phyloP scores from a whole-genome alignment of 2,329 filamentous ascomycete species.

The Curvularia verruculosa region DNA sequence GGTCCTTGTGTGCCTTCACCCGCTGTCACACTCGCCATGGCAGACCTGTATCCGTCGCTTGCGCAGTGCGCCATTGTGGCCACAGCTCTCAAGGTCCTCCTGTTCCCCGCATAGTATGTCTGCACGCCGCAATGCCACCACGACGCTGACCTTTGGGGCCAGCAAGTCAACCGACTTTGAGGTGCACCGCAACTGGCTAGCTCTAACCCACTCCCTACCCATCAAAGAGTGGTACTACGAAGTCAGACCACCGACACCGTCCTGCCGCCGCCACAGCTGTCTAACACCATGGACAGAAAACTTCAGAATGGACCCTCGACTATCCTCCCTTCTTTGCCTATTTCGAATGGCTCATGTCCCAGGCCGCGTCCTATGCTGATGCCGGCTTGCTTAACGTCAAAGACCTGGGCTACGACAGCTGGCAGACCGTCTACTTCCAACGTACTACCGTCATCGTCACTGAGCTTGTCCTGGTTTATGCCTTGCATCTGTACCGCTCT shows the following conservation, averaged over 20 bases:
- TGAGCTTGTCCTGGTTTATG: conserved; percentile 83
- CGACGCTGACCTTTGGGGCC: conserved; percentile 37
- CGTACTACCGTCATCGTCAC: conserved; percentile 83
- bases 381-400: conserved; percentile 80
- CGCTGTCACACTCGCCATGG: conserved; percentile 60
- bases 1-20: conserved; percentile 30
- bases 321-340: conserved; percentile 98
- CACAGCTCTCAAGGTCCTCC: conserved; percentile 85
- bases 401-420: conserved; percentile 85
- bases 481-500: conserved; percentile 73
- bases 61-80: conserved; percentile 85
- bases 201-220: conserved; percentile 88
- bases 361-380: conserved; percentile 77
- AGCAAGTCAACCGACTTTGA: conserved; percentile 99
- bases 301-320: conserved; percentile 99
- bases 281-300: conserved; percentile 62
- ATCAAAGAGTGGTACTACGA: conserved; percentile 94
- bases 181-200: conserved; percentile 98
- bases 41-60: conserved; percentile 84
- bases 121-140: conserved; percentile 12
- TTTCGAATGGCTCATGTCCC: conserved; percentile 92
- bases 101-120: conserved; percentile 92
- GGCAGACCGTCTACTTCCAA: conserved; percentile 94
- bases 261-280: background rate
- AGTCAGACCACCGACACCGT: conserved; percentile 48